phyloP scores from a whole-genome alignment of 352 stramenopile genomes.

The Phytopythium chamaehyphon region DNA sequence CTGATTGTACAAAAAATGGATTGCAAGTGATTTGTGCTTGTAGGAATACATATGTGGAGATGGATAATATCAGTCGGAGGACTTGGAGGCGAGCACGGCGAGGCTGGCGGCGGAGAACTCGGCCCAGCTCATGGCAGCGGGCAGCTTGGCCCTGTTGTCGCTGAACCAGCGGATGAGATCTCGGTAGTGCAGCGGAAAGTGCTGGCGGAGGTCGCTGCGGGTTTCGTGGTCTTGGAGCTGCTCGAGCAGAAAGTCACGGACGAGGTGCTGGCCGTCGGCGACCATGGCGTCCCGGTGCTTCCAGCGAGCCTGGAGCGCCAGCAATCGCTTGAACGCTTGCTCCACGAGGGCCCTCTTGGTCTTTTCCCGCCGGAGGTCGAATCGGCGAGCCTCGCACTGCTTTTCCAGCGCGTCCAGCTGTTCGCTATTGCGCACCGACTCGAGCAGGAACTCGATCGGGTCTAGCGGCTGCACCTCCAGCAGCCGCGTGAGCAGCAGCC shows the following conservation, averaged over 20 bases:
- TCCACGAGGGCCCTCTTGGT: slow-evolving; percentile 53
- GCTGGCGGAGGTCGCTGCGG: slow-evolving; percentile 27
- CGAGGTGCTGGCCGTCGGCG: slow-evolving; percentile 22
- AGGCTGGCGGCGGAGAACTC: slow-evolving; percentile 38
- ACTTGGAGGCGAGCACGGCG: slow-evolving; percentile 29
- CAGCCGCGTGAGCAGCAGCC: slow-evolving; percentile 49
- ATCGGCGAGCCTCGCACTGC: slow-evolving; percentile 30
- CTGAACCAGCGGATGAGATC: slow-evolving; percentile 49
- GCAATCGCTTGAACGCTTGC: slow-evolving; percentile 46
- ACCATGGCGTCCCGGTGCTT: slow-evolving; percentile 33
- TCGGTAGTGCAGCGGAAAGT: slow-evolving; percentile 58
- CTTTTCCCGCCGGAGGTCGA: slow-evolving; percentile 60
- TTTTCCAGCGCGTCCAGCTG: slow-evolving; percentile 51
- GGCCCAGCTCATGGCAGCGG: slow-evolving; percentile 17
- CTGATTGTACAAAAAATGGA: too few species aligned
- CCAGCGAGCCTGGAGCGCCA: slow-evolving; percentile 40
- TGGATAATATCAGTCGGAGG: slow-evolving; percentile 24
- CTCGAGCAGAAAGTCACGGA: slow-evolving; percentile 33
- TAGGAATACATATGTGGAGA: too few species aligned
- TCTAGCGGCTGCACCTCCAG: slow-evolving; percentile 64
- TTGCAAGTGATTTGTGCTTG: too few species aligned
- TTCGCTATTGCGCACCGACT: slow-evolving; percentile 42
- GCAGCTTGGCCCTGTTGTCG: slow-evolving; percentile 30
- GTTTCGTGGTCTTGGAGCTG: slow-evolving; percentile 52
- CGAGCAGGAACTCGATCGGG: slow-evolving; percentile 62